Evolutionary conservation across 169 alveolate species (phyloP), one percentile per base, ranked within the genome.

Genomic region (Cardiosporidium cionae): DNA sequence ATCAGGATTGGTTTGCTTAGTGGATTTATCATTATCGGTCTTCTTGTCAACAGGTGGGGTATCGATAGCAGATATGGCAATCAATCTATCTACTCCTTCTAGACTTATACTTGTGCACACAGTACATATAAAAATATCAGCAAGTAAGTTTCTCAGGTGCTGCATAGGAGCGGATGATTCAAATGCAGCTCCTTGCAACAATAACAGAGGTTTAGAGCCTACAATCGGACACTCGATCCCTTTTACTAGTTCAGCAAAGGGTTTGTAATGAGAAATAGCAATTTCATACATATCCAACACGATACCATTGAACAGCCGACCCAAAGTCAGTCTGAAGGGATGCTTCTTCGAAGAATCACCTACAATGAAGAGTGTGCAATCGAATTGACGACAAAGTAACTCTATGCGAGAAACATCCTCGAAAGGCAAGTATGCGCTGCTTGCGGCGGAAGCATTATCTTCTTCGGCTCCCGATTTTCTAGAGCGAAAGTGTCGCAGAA

Each of bases 291-390:
- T 74, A 34, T 74, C 81, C 32, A 65, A 52, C 31, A 74, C 31
- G 22, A 34, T 32, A 33, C 68, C n/a, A 32, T 68, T 75, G 62
- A 64, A 74, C 54, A 65, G 36, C 44, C 81, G 66, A 23, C 74
- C 81, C 2, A 74, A 32, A 27, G 68, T 31, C 28, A 74, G 54
- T 22, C 81, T 53, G 31, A 28, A 5, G 1, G 81, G 81, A 16
- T 70, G 81, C 72, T 74, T 74, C 81, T 74, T 74, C 34, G 68
- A 33, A 65, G 65, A 53, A n/a, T 68, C 37, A 23, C 74, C 73
- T 23, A 65, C 7, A 29, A 68, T 33, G 62, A 74, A 74, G 25
- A 65, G 2, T 27, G 70, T 70, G 81, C 81, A 65, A 16, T 33
- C 63, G 68, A 67, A 67, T 36, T 74, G 65, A 83, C 78, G 22